Conservation (phyloP, 768 basidiomycete species). For the Austroboletus eburneus region DNA sequence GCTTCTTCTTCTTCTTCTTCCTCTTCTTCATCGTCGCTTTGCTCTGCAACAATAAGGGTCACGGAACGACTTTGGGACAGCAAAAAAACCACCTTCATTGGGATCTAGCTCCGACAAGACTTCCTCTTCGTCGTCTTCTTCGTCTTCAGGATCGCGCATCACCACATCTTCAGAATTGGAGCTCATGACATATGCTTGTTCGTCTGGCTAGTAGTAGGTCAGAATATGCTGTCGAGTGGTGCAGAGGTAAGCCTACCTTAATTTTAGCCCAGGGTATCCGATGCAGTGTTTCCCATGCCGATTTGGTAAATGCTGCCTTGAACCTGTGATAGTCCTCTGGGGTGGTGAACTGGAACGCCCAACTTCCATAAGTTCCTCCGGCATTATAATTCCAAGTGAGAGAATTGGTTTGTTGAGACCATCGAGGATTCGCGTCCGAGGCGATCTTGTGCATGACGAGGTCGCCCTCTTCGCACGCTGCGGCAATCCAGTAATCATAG, state of each 20-base stretch:
- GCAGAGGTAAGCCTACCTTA: constrained; percentile 51
- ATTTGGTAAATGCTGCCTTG: constrained; percentile 59
- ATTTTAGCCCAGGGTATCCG: constrained; percentile 71
- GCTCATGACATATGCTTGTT: constrained; percentile 77
- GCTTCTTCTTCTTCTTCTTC: no score
- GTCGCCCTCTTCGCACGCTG: constrained; percentile 46
- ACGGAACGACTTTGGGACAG: not conserved
- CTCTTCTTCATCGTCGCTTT: constrained; percentile 37
- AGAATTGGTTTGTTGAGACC: constrained; percentile 57
- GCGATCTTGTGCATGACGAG: constrained; percentile 59
- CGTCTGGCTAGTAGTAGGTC: constrained; percentile 55
- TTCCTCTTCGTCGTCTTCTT: constrained; percentile 78
- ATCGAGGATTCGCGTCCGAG: constrained; percentile 69
- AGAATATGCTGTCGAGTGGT: not conserved
- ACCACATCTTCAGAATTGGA: constrained; percentile 79
- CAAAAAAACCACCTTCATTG: constrained; percentile 47
- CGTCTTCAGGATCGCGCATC: constrained; percentile 75
- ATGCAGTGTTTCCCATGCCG: constrained; percentile 80
- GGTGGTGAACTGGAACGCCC: constrained; percentile 71
- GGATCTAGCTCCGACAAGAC: constrained; percentile 65
- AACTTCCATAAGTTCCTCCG: constrained; percentile 61
- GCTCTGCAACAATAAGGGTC: constrained; percentile 38
- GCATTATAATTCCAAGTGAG: constrained; percentile 85
- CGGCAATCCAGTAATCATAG: constrained; percentile 59
- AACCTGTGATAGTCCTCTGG: constrained; percentile 56